Percentiles rank a stretch among this genome's conserved stretches.
Conservation (phyloP, 164 flowering plant genomes). For the Aristolochia fimbriata region DNA sequence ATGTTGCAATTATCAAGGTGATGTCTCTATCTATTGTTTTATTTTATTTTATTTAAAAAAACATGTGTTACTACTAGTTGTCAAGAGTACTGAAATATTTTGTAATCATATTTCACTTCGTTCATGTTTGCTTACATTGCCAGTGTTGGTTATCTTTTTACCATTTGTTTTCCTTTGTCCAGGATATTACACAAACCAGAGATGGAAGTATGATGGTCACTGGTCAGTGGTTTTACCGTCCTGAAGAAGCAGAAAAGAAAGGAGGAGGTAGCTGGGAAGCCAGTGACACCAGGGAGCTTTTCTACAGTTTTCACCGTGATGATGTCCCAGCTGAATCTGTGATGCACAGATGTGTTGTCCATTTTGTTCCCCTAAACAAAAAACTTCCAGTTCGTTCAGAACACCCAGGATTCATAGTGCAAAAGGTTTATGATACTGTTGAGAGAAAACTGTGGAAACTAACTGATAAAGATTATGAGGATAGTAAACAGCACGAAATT, state of each 20-base stretch:
- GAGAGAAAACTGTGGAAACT: conserved; percentile 67
- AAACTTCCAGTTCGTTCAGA: conserved; percentile 67
- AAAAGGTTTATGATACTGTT: conserved; percentile 80
- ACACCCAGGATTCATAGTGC: conserved; percentile 93
- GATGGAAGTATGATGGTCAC: conserved; percentile 63
- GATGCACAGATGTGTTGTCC: conserved; percentile 95
- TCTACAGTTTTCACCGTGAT: conserved; percentile 91
- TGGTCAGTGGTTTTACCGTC: conserved; percentile 98
- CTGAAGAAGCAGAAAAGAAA: conserved; percentile 82
- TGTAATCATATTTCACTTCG: neutral
- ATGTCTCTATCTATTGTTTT: neutral
- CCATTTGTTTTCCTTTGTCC: conserved; percentile 4
- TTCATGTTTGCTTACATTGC: neutral
- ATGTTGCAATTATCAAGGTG: conserved; percentile 94
- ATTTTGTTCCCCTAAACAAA: conserved; percentile 80
- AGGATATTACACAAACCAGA: conserved; percentile 66
- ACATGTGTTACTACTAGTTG: neutral
- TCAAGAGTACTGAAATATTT: neutral
- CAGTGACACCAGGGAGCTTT: conserved; percentile 73
- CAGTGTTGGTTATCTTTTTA: neutral
- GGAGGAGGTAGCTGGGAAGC: conserved; percentile 83
- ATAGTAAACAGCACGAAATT: conserved; percentile 72
- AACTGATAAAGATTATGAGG: conserved; percentile 91
- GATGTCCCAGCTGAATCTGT: conserved; percentile 96
- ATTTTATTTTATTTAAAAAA: neutral